These are phyloP conservation scores for Ceratobasidium sp. DNA, from an alignment of 1,284 basidiomycete genomes.

Conservation along the genomic window DNA sequence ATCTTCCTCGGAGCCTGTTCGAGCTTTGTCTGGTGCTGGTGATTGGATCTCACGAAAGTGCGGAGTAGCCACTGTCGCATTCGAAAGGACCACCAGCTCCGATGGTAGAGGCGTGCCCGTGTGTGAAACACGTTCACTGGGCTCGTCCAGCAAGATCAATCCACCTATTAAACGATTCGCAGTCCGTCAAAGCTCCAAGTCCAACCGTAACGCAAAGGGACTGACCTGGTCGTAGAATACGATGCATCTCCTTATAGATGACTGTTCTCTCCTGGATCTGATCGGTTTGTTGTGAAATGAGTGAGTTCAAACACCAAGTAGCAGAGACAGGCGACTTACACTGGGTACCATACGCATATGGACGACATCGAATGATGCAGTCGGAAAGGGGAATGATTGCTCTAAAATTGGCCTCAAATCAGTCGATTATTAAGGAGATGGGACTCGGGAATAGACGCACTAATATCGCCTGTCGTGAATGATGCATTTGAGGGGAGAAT, in stretches of 20 bases:
- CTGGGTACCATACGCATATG: conserved; percentile 38
- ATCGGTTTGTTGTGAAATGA: background rate
- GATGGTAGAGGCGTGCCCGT: background rate
- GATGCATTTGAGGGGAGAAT: conserved; percentile 17
- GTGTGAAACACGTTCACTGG: background rate
- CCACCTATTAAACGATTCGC: background rate
- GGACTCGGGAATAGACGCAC: background rate
- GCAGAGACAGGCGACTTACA: background rate
- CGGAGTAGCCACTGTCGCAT: conserved; percentile 6
- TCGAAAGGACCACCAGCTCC: background rate
- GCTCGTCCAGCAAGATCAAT: conserved; percentile 26
- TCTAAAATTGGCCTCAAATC: background rate
- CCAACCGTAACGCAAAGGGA: background rate
- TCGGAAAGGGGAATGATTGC: conserved; percentile 4
- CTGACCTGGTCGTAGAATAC: conserved; percentile 22
- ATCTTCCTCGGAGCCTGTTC: background rate
- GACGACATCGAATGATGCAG: conserved; percentile 24
- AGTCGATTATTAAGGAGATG: background rate
- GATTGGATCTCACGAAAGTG: background rate
- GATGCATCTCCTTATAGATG: conserved; percentile 32
- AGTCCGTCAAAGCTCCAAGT: background rate
- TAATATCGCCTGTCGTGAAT: conserved; percentile 15
- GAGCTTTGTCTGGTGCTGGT: background rate
- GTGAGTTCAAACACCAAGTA: background rate
- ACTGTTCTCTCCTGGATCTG: conserved; percentile 14